Conservation (phyloP, 768 basidiomycete species). For the Suillus variegatus region DNA sequence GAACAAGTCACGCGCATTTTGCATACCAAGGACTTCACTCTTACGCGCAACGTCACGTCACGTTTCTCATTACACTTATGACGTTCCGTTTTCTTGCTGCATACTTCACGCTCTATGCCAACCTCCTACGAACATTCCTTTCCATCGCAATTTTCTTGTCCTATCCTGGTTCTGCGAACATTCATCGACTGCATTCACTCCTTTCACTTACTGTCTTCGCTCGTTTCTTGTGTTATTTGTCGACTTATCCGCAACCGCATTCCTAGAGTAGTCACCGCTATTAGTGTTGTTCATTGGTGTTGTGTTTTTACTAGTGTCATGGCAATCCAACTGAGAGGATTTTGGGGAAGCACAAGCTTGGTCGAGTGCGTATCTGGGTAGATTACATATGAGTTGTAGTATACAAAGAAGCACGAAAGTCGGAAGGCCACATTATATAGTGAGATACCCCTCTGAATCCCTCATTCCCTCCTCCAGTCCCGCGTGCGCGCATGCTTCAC, state of each 20-base stretch:
- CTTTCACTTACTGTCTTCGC: conserved; percentile 21
- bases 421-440: neutral
- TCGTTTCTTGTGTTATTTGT: conserved; percentile 31
- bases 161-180: conserved; percentile 9
- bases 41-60: neutral
- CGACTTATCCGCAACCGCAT: conserved; percentile 24
- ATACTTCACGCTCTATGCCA: conserved; percentile 10
- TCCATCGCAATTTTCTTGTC: conserved; percentile 15
- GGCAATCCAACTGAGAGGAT: neutral
- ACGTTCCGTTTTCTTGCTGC: neutral
- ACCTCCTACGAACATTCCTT: conserved; percentile 2
- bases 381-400: neutral
- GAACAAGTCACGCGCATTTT: conserved; percentile 10
- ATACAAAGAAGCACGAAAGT: neutral
- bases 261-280: conserved; percentile 12
- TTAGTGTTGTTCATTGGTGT: conserved; percentile 26
- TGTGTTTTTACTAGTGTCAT: conserved; percentile 17
- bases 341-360: neutral
- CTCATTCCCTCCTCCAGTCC: neutral
- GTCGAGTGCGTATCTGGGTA: neutral
- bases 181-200: conserved; percentile 10
- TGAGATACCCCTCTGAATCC: neutral
- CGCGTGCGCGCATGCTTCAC: neutral
- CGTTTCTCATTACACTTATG: conserved; percentile 24
- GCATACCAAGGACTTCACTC: neutral